Conservation (phyloP, 2,329 filamentous ascomycete genomes). For the Neoarthrinium moseri region DNA sequence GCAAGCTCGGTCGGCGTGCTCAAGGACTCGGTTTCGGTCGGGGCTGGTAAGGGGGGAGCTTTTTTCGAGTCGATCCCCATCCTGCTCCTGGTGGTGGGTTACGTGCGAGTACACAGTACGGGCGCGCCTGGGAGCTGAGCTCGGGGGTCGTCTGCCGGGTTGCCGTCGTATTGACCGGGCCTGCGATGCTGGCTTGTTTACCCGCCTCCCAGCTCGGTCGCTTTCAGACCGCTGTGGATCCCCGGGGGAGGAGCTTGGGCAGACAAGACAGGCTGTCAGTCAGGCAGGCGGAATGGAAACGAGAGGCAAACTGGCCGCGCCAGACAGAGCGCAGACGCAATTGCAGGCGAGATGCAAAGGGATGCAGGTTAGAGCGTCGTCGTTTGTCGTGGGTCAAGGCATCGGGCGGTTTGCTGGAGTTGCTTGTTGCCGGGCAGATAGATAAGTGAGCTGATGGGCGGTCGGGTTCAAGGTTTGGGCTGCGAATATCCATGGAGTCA, state of each 20-base stretch:
- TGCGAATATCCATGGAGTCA: neutral
- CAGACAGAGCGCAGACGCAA: no score
- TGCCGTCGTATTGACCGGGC: neutral
- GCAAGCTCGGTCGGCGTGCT: conserved; percentile 63
- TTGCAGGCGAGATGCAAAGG: no score
- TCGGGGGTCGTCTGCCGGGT: neutral
- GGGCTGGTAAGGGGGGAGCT: conserved; percentile 70
- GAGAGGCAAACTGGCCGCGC: neutral
- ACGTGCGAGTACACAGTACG: neutral
- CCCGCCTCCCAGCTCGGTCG: neutral
- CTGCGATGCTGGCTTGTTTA: conserved; percentile 1
- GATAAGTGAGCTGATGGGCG: neutral
- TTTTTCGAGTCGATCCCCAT: conserved; percentile 58
- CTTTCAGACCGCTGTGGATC: conserved; percentile 1
- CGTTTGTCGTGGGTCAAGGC: conserved; percentile 7
- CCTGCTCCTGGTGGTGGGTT: conserved; percentile 32
- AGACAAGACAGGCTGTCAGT: neutral
- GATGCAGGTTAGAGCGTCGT: neutral
- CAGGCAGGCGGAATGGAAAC: no score
- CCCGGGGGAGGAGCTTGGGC: neutral
- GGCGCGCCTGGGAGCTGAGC: neutral
- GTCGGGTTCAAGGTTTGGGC: neutral
- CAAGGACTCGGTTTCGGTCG: conserved; percentile 70
- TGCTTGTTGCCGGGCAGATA: neutral
- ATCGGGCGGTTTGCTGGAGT: neutral